phyloP scores from a whole-genome alignment of 2,329 filamentous ascomycete species.

The Coniochaeta hoffmannii region DNA sequence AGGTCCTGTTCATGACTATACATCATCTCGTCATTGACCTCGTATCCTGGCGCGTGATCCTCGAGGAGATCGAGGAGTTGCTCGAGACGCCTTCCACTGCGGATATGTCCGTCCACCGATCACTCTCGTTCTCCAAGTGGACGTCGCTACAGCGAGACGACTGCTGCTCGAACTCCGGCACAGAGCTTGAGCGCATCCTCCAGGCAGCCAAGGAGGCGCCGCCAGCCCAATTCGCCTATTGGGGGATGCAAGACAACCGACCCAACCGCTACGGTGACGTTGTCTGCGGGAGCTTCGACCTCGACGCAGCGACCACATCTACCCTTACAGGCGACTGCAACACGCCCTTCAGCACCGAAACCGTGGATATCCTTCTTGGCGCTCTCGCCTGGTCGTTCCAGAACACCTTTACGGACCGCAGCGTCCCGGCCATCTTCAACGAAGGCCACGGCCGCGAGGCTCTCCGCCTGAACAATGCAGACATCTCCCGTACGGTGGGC shows the following conservation, averaged over 20 bases:
- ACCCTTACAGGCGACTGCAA: slow-evolving; percentile 20
- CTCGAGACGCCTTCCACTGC: slow-evolving; percentile 15
- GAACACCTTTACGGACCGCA: slow-evolving; percentile 24
- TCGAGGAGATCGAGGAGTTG: slow-evolving; percentile 33
- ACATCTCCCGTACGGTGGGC: slow-evolving; percentile 32
- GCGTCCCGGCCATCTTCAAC: slow-evolving; percentile 26
- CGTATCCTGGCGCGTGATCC: slow-evolving; percentile 36
- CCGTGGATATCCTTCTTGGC: slow-evolving; percentile 30
- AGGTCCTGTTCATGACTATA: slow-evolving; percentile 21
- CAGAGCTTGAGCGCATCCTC: slow-evolving; percentile 5
- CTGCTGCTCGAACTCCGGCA: background rate
- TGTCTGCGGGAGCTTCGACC: slow-evolving; percentile 27
- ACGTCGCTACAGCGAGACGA: slow-evolving; percentile 25
- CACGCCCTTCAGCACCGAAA: slow-evolving; percentile 22
- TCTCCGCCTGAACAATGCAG: slow-evolving; percentile 13
- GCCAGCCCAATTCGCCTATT: slow-evolving; percentile 13
- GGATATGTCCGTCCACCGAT: slow-evolving; percentile 6
- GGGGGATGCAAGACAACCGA: slow-evolving; percentile 16
- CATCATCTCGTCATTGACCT: slow-evolving; percentile 34
- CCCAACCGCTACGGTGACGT: slow-evolving; percentile 17
- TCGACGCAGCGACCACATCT: slow-evolving; percentile 21
- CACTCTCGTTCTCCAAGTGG: slow-evolving; percentile 30
- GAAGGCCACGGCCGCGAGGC: slow-evolving; percentile 35
- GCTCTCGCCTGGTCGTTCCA: slow-evolving; percentile 25
- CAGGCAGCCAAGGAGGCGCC: slow-evolving; percentile 6